These are phyloP conservation scores for Chrysosporium queenslandicum DNA, from an alignment of 2,329 filamentous ascomycete genomes.

Conservation along the genomic window DNA sequence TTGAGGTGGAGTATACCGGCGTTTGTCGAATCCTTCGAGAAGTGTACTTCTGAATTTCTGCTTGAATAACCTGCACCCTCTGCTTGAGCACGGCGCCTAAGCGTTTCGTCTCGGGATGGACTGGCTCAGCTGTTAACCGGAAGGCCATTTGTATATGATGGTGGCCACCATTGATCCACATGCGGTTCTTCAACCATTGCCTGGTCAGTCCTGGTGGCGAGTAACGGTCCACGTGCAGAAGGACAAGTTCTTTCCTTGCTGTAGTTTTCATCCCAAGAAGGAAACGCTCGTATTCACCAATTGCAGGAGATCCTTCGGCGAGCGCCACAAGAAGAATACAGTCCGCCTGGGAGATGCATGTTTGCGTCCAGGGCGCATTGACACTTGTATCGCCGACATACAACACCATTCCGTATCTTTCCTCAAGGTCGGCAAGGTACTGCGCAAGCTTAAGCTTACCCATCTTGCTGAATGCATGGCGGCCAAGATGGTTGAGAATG, in stretches of 20 bases:
- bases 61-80: slow-evolving; percentile 84
- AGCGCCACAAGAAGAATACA: slow-evolving; percentile 88
- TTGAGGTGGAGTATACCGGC: slow-evolving; percentile 81
- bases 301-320: slow-evolving; percentile 77
- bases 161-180: slow-evolving; percentile 97
- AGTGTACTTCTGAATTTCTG: slow-evolving; percentile 97
- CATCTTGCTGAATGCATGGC: slow-evolving; percentile 95
- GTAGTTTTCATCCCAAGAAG: slow-evolving; percentile 96
- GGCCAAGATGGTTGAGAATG: slow-evolving; percentile 86
- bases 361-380: slow-evolving; percentile 96
- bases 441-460: slow-evolving; percentile 92
- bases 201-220: slow-evolving; percentile 75
- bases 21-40: slow-evolving; percentile 82
- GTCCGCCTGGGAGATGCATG: slow-evolving; percentile 92
- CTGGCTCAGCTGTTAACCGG: slow-evolving; percentile 62
- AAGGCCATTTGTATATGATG: slow-evolving; percentile 97
- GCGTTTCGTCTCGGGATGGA: slow-evolving; percentile 62
- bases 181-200: slow-evolving; percentile 79
- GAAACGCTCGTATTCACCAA: slow-evolving; percentile 95
- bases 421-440: slow-evolving; percentile 90
- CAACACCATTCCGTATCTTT: slow-evolving; percentile 89
- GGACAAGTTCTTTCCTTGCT: slow-evolving; percentile 79
- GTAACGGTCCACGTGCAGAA: slow-evolving; percentile 82
- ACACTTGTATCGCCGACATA: slow-evolving; percentile 96
- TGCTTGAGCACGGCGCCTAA: slow-evolving; percentile 83